Conservation (phyloP, 139 green algal species). For the Haematococcus lacustris region DNA sequence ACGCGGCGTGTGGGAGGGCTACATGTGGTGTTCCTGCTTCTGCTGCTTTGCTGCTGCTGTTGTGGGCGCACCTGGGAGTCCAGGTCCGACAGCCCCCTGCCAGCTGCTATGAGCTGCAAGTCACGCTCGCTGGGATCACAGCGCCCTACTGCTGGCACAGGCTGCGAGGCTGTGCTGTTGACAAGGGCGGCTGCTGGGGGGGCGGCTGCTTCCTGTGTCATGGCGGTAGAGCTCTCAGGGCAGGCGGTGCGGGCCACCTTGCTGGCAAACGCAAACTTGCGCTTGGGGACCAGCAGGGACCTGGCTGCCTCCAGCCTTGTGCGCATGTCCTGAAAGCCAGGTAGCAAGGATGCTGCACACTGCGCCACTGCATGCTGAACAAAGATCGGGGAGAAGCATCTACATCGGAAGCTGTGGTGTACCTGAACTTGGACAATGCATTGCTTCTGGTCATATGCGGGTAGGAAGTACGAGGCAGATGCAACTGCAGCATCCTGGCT, state of each 20-base stretch:
- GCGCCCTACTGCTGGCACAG: background rate
- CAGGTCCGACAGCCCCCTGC: slow-evolving; percentile 26
- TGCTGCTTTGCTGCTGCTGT: background rate
- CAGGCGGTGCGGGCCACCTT: slow-evolving; percentile 26
- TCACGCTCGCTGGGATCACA: slow-evolving; percentile 15
- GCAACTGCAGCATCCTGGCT: too few species aligned
- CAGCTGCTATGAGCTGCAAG: slow-evolving; percentile 17
- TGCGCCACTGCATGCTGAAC: too few species aligned
- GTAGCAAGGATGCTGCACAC: too few species aligned
- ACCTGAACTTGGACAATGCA: too few species aligned
- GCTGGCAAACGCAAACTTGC: slow-evolving; percentile 61
- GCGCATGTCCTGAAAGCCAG: slow-evolving; percentile 35
- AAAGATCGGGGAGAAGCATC: too few species aligned
- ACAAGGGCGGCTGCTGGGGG: background rate
- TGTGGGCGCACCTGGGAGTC: background rate
- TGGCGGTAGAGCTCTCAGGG: slow-evolving; percentile 5
- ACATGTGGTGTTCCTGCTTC: background rate
- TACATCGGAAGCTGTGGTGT: too few species aligned
- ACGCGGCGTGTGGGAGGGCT: background rate
- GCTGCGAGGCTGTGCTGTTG: background rate
- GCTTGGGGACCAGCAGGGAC: slow-evolving; percentile 36
- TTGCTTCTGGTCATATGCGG: too few species aligned
- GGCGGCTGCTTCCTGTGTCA: background rate
- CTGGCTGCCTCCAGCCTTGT: slow-evolving; percentile 32
- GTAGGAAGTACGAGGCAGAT: too few species aligned